Base-by-base conservation (phyloP, 2,329 filamentous ascomycete species). In the Dactylella cylindrospora region DNA sequence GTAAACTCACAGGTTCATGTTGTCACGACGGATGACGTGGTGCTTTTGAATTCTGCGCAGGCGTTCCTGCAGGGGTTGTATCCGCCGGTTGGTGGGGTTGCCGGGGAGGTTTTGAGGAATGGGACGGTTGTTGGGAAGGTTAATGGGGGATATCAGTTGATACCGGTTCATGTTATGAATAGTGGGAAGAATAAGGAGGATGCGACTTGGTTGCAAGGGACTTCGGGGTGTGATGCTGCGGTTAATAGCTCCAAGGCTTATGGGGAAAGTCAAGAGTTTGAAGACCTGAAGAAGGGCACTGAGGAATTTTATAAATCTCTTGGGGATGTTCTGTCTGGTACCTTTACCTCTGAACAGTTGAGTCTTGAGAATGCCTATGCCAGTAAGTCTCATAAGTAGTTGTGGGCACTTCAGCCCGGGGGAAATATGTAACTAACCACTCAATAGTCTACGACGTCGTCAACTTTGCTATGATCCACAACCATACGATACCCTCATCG, bases 41-140 rank as follows among this genome's bases (percentile, higher is more conserved):
- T 95, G n/a, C 79, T 96, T 22, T 84, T 90, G 72, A 86, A 81
- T 74, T 91, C 88, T 2, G 88, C 88, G 53, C 77, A 80, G 43
- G 86, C 82, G 22, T 95, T 95, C 75, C 74, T 91, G 25, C 90
- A 95, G 74, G 89, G 84, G 22, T 78, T 96, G 13, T 96, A 95
- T 71, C 90, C 90, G 5, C 88, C 90, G 1, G 81, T 84, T 1
- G 82, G 82, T 51, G 67, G 68, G 31, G 70, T 75, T 1, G 77
- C 78, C 7, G 45, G 38, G 10, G 78, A 87, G 73, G 82, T 76
- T 1, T 79, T 95, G 35, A 81, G 81, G 68, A 90, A 95, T 72
- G 85, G 86, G 41, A 80, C 80, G 17, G 76, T 74, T 2, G 76
- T 90, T 10, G 75, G 81, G 53, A 76, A 83, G 1, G 89, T 90